Evolutionary conservation across 140 eudicot genomes (phyloP).

Genomic region (Senecio squalidus): DNA sequence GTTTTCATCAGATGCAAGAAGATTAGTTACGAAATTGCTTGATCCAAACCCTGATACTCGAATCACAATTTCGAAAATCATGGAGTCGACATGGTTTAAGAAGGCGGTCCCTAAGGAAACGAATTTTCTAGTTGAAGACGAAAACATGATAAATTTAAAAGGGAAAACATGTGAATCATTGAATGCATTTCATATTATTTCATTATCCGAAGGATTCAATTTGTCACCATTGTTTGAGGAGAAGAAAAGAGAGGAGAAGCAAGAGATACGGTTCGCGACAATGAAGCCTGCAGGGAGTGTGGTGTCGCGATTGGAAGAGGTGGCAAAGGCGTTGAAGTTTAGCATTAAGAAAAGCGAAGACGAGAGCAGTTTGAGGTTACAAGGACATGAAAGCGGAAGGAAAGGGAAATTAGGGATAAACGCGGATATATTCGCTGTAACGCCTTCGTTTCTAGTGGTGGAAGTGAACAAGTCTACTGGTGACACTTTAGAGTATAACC

Average conservation of each 20-base stretch:
- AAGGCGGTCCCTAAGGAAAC: slow-evolving; percentile 30
- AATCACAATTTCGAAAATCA: slow-evolving; percentile 45
- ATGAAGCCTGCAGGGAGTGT: slow-evolving; percentile 57
- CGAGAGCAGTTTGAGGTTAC: slow-evolving; percentile 49
- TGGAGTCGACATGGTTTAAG: slow-evolving; percentile 69
- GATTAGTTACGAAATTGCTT: slow-evolving; percentile 51
- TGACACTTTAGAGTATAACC: slow-evolving; percentile 75
- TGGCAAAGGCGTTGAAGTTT: slow-evolving; percentile 56
- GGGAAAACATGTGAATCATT: slow-evolving; percentile 45
- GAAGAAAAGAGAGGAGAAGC: slow-evolving; percentile 55
- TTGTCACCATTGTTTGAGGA: slow-evolving; percentile 88
- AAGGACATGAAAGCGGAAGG: slow-evolving; percentile 60
- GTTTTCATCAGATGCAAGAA: slow-evolving; percentile 70
- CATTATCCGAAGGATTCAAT: slow-evolving; percentile 82
- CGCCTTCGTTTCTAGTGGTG: slow-evolving; percentile 68
- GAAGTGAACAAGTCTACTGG: slow-evolving; percentile 75
- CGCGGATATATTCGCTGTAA: slow-evolving; percentile 66
- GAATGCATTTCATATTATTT: slow-evolving; percentile 89
- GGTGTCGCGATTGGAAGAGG: slow-evolving; percentile 66
- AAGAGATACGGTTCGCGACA: slow-evolving; percentile 68
- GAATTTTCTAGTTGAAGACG: slow-evolving; percentile 19
- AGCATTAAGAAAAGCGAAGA: slow-evolving; percentile 50
- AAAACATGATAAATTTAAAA: slow-evolving; percentile 8
- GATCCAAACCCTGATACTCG: slow-evolving; percentile 73
- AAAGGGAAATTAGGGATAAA: slow-evolving; percentile 65